Percentiles rank a stretch among this genome's conserved stretches.
These are phyloP conservation scores for Boeremia exigua DNA, from an alignment of 2,329 filamentous ascomycete genomes.

Conservation along the genomic window DNA sequence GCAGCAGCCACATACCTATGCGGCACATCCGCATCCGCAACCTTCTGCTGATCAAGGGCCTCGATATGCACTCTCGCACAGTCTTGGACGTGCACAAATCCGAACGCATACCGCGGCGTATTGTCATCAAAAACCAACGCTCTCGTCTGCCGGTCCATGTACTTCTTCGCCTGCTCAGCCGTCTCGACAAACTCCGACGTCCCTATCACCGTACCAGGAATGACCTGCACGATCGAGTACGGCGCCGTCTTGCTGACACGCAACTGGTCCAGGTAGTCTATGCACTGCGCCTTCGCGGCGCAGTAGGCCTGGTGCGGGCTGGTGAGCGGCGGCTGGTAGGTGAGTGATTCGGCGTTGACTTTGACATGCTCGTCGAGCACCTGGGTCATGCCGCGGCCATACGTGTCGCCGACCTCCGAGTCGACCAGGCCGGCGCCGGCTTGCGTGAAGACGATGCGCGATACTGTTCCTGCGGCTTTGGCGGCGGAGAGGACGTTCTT, in stretches of 20 bases:
- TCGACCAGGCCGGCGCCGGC: conserved; percentile 42
- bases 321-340: conserved; percentile 34
- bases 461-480: conserved; percentile 30
- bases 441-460: conserved; percentile 42
- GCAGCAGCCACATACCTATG: conserved; percentile 39
- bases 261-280: conserved; percentile 35
- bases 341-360: conserved; percentile 29
- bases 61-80: conserved; percentile 42
- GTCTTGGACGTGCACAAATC: conserved; percentile 43
- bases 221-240: conserved; percentile 41
- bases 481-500: conserved; percentile 38
- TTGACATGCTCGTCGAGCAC: conserved; percentile 26
- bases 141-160: conserved; percentile 42
- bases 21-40: conserved; percentile 25
- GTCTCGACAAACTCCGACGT: conserved; percentile 38
- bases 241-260: conserved; percentile 14
- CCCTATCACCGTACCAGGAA: conserved; percentile 45
- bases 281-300: conserved; percentile 44
- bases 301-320: conserved; percentile 44
- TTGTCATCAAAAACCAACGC: conserved; percentile 41
- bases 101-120: conserved; percentile 41
- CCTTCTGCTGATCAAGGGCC: conserved; percentile 30
- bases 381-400: conserved; percentile 39
- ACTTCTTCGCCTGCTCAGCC: conserved; percentile 20
- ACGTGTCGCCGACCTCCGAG: conserved; percentile 40